Evolutionary conservation across 2,329 filamentous ascomycete genomes (phyloP).

Genomic region (Alternaria sp.): DNA sequence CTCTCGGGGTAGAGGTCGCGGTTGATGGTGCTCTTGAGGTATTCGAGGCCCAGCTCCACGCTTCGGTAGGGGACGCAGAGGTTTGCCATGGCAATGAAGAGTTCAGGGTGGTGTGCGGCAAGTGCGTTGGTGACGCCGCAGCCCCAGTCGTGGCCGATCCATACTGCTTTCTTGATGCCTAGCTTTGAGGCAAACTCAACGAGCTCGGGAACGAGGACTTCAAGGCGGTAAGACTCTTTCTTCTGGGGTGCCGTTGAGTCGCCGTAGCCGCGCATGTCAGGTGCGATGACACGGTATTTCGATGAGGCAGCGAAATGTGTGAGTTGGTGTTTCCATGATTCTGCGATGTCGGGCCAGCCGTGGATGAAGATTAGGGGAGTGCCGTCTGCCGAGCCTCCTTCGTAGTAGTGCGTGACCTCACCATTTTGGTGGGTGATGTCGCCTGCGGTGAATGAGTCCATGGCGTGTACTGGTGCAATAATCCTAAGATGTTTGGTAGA

Average conservation of each 20-base stretch:
- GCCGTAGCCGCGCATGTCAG: slow-evolving; percentile 48
- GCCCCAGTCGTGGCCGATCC: slow-evolving; percentile 58
- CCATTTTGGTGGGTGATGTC: slow-evolving; percentile 29
- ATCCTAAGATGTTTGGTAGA: background rate
- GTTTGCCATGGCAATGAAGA: slow-evolving; percentile 35
- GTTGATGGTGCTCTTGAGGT: slow-evolving; percentile 47
- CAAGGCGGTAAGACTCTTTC: slow-evolving; percentile 39
- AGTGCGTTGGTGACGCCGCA: slow-evolving; percentile 40
- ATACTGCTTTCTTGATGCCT: slow-evolving; percentile 51
- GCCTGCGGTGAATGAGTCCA: slow-evolving; percentile 21
- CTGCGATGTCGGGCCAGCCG: slow-evolving; percentile 46
- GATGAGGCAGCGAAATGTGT: slow-evolving; percentile 35
- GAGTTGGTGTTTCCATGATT: slow-evolving; percentile 46
- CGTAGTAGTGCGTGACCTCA: slow-evolving; percentile 32
- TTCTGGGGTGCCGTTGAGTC: slow-evolving; percentile 36
- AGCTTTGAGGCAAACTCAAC: slow-evolving; percentile 50
- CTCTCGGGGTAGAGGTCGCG: slow-evolving; percentile 55
- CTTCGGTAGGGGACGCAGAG: slow-evolving; percentile 51
- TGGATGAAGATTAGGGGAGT: slow-evolving; percentile 35
- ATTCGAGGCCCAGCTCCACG: slow-evolving; percentile 51
- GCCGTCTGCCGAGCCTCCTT: slow-evolving; percentile 27
- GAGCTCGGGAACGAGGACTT: slow-evolving; percentile 37
- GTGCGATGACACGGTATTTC: slow-evolving; percentile 33
- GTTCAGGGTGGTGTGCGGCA: slow-evolving; percentile 41
- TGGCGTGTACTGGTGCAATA: background rate